phyloP scores from a whole-genome alignment of 1,284 basidiomycete species.

The Agaricales sp. region DNA sequence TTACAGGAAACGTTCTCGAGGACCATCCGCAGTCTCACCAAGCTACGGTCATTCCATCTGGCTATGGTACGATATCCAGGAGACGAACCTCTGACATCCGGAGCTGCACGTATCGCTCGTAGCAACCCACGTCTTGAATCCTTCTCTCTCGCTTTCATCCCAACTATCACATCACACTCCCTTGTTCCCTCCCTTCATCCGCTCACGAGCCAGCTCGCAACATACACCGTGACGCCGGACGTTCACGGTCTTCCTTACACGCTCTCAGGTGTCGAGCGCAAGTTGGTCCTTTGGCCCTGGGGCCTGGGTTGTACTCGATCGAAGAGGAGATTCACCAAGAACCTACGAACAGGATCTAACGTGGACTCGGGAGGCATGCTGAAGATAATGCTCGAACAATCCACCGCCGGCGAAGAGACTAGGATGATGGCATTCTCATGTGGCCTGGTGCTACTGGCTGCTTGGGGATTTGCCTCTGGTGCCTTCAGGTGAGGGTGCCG shows the following conservation, averaged over 20 bases:
- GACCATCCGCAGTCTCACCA: constrained; percentile 44
- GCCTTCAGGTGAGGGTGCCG: background rate
- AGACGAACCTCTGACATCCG: constrained; percentile 44
- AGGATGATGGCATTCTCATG: constrained; percentile 48
- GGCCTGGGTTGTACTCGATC: constrained; percentile 26
- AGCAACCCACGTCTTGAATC: constrained; percentile 49
- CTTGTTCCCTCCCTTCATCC: constrained; percentile 25
- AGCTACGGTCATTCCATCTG: constrained; percentile 47
- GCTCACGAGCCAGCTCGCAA: constrained; percentile 29
- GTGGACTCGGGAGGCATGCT: constrained; percentile 23
- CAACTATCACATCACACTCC: constrained; percentile 31
- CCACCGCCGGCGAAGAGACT: constrained; percentile 58
- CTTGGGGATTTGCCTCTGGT: constrained; percentile 37
- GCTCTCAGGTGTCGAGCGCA: constrained; percentile 26
- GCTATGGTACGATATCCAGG: constrained; percentile 58
- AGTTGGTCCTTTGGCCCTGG: constrained; percentile 29
- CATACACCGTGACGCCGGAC: constrained; percentile 42
- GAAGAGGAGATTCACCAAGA: constrained; percentile 27
- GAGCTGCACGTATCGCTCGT: constrained; percentile 50
- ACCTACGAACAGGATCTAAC: constrained; percentile 37
- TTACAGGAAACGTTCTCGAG: constrained; percentile 41
- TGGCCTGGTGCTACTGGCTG: constrained; percentile 41
- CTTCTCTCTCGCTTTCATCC: constrained; percentile 56
- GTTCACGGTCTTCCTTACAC: constrained; percentile 33
- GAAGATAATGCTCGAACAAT: constrained; percentile 42